These are phyloP conservation scores for Diaporthe sp. DNA, from an alignment of 2,329 filamentous ascomycete genomes.

Conservation along the genomic window DNA sequence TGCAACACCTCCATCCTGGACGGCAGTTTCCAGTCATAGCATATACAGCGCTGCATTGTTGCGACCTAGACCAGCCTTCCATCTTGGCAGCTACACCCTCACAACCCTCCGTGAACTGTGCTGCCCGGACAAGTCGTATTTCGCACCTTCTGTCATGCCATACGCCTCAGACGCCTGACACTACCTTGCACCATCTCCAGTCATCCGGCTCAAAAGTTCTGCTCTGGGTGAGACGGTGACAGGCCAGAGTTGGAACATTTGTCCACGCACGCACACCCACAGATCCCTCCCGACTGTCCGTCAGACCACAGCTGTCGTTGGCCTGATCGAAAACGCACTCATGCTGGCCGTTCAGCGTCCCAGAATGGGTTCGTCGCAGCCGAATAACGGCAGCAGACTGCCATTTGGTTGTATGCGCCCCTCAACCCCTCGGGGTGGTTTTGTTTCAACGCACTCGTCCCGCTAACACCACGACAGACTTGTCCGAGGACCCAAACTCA, in stretches of 20 bases:
- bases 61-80: background rate
- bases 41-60: conserved; percentile 7
- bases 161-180: conserved; percentile 12
- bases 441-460: background rate
- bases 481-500: conserved; percentile 29
- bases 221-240: background rate
- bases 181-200: conserved; percentile 11
- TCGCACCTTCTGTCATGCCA: conserved; percentile 17
- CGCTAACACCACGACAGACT: conserved; percentile 19
- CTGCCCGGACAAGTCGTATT: background rate
- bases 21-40: conserved; percentile 8
- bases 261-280: background rate
- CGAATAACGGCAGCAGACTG: conserved; percentile 64
- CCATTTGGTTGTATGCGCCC: conserved; percentile 76
- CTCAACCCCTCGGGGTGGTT: background rate
- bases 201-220: background rate
- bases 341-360: conserved; percentile 71
- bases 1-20: conserved; percentile 15
- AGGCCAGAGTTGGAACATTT: background rate
- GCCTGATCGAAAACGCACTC: conserved; percentile 55
- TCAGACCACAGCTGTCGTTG: conserved; percentile 31
- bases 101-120: background rate
- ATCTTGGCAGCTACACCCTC: background rate
- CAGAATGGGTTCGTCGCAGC: conserved; percentile 72
- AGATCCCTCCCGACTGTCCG: background rate